Evolutionary conservation across 441 rosid genomes (phyloP), one percentile per base, ranked within the genome.

Genomic region (Aleurites moluccanus): DNA sequence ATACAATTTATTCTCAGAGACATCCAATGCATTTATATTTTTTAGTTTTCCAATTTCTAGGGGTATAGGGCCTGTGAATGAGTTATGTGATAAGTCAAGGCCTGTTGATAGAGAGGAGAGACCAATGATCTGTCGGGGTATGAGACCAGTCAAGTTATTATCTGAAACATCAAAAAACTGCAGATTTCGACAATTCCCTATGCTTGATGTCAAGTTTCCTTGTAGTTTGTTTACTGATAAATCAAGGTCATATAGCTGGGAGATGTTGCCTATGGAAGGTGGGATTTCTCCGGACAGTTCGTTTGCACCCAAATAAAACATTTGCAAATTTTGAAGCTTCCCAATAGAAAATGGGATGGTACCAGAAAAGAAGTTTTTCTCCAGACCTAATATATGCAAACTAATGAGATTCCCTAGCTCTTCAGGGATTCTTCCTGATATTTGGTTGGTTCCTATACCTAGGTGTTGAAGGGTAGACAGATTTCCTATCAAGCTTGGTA

Each of bases 191-290:
- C 66, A 18, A 1, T 60, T 62, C 27, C 44, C 52, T 1, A 69
- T 56, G 10, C 27, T 59, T 50, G 40, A 20, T 0, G 35, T 77
- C 10, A 80, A 55, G 28, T 28, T 27, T 38, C 83, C 83, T 56
- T 60, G 20, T 0, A 76, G 38, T 3, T 28, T 56, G 59, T 77
- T 76, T 6, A 10, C 4, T 3, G n/a, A 6, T 56, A 70, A 5
- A 38, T 0, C 0, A 8, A 77, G 72, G 1, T 0, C 11, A 40
- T 1, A 1, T 0, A 70, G 15, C 6, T 23, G 38, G 42, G 38
- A n/a, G n/a, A 38, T 25, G 47, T 72, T 64, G 49, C 85, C 85
- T 6, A 85, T 61, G 20, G 84, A 77, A 8, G 75, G 20, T 27
- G 88, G 87, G 14, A 69, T 53, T 18, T 23, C 21, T n/a, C 73